phyloP scores from a whole-genome alignment of 2,329 filamentous ascomycete species.

The Apiospora koreana region DNA sequence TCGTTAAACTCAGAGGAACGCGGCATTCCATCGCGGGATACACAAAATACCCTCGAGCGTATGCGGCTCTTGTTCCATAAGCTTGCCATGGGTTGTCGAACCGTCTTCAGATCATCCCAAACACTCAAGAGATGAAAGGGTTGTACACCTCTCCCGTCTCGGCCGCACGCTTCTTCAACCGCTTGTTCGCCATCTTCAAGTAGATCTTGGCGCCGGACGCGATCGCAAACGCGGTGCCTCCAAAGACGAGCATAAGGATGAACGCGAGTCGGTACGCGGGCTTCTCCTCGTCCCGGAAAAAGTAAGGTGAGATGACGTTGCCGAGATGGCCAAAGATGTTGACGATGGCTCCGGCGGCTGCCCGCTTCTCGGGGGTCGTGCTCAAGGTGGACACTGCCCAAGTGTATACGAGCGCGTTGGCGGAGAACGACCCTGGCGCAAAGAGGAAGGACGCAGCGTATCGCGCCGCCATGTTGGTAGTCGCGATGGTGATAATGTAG shows the following conservation, averaged over 20 bases:
- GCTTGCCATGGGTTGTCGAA: too few relatives aligned
- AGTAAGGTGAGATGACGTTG: conserved; percentile 1
- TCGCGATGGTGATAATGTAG: conserved; percentile 61
- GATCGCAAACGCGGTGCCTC: not conserved
- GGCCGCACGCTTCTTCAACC: not conserved
- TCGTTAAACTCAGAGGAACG: too few relatives aligned
- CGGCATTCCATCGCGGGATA: too few relatives aligned
- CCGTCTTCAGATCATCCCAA: too few relatives aligned
- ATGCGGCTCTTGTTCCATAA: too few relatives aligned
- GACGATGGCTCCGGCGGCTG: conserved; percentile 15
- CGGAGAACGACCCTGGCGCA: conserved; percentile 32
- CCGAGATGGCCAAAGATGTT: not conserved
- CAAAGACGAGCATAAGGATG: not conserved
- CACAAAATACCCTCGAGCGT: too few relatives aligned
- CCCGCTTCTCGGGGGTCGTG: conserved; percentile 40
- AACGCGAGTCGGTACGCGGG: not conserved
- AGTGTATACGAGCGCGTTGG: conserved; percentile 36
- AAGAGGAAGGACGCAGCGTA: conserved; percentile 53
- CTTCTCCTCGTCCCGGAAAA: not conserved
- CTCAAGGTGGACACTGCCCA: conserved; percentile 36
- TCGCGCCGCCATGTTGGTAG: conserved; percentile 51
- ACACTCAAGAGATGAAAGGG: not conserved
- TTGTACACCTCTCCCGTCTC: not conserved
- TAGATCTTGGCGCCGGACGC: not conserved
- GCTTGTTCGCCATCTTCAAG: not conserved